phyloP scores from a whole-genome alignment of 1,139 yeast species.

The Petasospora rhodanensis region DNA sequence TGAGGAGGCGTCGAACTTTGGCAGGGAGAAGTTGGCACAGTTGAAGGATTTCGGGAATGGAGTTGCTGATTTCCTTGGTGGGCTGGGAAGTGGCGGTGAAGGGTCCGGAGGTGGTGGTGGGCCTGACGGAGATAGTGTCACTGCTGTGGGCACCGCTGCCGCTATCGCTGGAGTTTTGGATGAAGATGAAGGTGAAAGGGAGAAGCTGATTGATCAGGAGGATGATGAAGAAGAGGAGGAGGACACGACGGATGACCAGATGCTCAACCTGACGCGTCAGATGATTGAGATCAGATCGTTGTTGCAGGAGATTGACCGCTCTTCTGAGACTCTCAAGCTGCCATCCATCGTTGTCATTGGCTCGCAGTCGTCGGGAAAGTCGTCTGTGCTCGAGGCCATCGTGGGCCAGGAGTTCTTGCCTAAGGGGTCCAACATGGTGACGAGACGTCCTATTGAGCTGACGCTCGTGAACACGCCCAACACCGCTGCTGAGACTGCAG shows the following conservation, averaged over 20 bases:
- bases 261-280: constrained; percentile 82
- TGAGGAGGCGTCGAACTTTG: constrained; percentile 74
- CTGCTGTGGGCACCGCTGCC: constrained; percentile 36
- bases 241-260: constrained; percentile 62
- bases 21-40: constrained; percentile 60
- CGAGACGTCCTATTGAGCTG: constrained; percentile 90
- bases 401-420: constrained; percentile 95
- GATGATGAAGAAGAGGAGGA: constrained; percentile 39
- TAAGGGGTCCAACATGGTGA: constrained; percentile 93
- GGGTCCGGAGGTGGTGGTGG: constrained; percentile 28
- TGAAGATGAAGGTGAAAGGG: constrained; percentile 29
- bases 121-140: constrained; percentile 29
- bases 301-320: constrained; percentile 69
- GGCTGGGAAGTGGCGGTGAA: constrained; percentile 26
- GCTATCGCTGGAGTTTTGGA: constrained; percentile 31
- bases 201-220: constrained; percentile 34
- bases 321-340: constrained; percentile 66
- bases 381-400: constrained; percentile 87
- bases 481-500: constrained; percentile 82
- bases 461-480: constrained; percentile 85
- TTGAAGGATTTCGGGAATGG: constrained; percentile 51
- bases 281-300: constrained; percentile 94
- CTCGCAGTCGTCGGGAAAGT: constrained; percentile 95
- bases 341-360: constrained; percentile 98
- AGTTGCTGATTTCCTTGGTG: constrained; percentile 26